phyloP scores from a whole-genome alignment of 805 yeast species.

The Candida ulmi region DNA sequence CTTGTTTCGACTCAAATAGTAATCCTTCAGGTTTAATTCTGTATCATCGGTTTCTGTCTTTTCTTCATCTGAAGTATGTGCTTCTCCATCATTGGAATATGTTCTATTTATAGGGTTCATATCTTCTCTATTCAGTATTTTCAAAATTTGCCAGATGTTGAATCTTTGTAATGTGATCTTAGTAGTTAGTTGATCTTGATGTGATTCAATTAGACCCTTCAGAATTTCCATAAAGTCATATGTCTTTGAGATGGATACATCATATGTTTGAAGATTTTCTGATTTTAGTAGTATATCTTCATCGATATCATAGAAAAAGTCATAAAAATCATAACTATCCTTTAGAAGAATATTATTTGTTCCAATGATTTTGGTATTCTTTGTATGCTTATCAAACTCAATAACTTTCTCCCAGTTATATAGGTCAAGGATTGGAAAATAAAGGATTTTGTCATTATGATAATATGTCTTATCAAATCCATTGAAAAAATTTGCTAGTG shows the following conservation, averaged over 20 bases:
- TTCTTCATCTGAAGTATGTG: neutral
- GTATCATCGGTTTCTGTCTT: slow-evolving; percentile 1
- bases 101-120: neutral
- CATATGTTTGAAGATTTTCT: slow-evolving; percentile 7
- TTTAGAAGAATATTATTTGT: slow-evolving; percentile 64
- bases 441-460: slow-evolving; percentile 35
- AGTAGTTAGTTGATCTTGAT: slow-evolving; percentile 25
- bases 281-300: slow-evolving; percentile 27
- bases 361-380: slow-evolving; percentile 46
- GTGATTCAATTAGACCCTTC: slow-evolving; percentile 8
- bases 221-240: slow-evolving; percentile 16
- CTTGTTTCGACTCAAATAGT: slow-evolving; percentile 24
- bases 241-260: slow-evolving; percentile 16
- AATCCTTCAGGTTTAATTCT: slow-evolving; percentile 25
- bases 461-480: slow-evolving; percentile 37
- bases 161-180: slow-evolving; percentile 24
- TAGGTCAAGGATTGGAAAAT: slow-evolving; percentile 57
- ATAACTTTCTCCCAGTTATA: slow-evolving; percentile 44
- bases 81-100: no score
- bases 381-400: slow-evolving; percentile 16
- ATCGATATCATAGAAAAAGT: slow-evolving; percentile 57
- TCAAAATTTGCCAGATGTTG: slow-evolving; percentile 27
- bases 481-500: slow-evolving; percentile 33
- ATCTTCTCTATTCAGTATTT: slow-evolving; percentile 18
- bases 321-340: slow-evolving; percentile 50